phyloP scores from a whole-genome alignment of 345 rosid genomes.

The Pseudoturritis turrita region DNA sequence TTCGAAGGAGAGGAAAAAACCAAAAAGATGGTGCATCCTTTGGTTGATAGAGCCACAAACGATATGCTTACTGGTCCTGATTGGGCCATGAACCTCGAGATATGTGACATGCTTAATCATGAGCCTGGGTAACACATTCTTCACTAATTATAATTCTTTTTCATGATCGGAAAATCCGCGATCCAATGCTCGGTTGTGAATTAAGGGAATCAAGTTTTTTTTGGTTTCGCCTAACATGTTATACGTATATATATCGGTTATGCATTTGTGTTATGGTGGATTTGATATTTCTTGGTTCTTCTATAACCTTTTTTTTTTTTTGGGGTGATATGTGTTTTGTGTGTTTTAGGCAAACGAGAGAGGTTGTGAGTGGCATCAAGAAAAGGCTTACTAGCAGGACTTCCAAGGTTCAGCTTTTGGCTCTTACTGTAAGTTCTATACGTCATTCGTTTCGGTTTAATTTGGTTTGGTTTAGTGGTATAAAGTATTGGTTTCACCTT shows the following conservation, averaged over 20 bases:
- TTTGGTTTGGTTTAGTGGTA: neutral
- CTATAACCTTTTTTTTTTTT: neutral
- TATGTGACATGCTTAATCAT: constrained; percentile 91
- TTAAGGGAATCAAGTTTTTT: neutral
- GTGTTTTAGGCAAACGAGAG: constrained; percentile 81
- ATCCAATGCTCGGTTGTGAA: neutral
- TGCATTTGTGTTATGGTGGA: neutral
- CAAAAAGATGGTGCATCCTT: constrained; percentile 77
- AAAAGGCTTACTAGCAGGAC: constrained; percentile 78
- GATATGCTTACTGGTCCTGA: constrained; percentile 99
- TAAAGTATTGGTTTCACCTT: neutral
- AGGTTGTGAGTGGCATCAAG: constrained; percentile 92
- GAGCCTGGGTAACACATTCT: constrained; percentile 67
- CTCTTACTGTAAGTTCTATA: constrained; percentile 70
- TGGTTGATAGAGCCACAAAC: constrained; percentile 98
- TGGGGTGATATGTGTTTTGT: neutral
- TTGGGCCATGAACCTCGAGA: constrained; percentile 99
- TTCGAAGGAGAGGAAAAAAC: neutral
- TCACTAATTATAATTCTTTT: neutral
- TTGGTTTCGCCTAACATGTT: neutral
- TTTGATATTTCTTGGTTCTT: constrained; percentile 4
- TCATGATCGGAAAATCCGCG: neutral
- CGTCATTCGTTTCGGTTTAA: neutral
- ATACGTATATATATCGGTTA: neutral
- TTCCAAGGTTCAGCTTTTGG: constrained; percentile 91